phyloP scores from a whole-genome alignment of 73 alveolate genomes.

The Paramecium sexaurelia region DNA sequence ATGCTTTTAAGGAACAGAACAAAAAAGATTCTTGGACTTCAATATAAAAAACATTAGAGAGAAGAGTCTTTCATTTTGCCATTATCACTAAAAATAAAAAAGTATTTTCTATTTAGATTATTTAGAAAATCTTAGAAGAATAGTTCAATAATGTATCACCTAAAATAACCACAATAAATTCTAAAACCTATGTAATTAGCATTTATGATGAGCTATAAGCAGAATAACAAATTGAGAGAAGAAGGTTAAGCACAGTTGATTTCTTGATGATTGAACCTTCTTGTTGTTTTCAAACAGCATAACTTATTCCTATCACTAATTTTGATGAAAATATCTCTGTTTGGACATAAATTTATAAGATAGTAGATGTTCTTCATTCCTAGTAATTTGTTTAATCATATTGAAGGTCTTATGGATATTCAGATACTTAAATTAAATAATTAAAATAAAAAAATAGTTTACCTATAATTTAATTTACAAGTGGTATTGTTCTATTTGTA shows the following conservation, averaged over 20 bases:
- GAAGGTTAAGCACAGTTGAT: background rate
- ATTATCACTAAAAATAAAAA: background rate
- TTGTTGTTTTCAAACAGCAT: background rate
- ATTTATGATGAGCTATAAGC: background rate
- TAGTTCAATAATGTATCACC: slow-evolving; percentile 25
- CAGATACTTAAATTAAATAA: background rate
- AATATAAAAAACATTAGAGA: background rate
- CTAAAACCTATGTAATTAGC: slow-evolving; percentile 14
- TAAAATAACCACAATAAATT: background rate
- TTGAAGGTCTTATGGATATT: background rate
- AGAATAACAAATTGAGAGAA: background rate
- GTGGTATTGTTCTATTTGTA: background rate
- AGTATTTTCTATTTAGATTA: background rate
- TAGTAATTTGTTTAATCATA: background rate
- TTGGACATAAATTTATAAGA: background rate
- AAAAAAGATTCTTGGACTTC: slow-evolving; percentile 50
- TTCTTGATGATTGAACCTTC: background rate
- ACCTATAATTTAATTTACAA: background rate
- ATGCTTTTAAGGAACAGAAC: background rate
- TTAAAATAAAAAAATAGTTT: background rate
- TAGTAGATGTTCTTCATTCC: background rate
- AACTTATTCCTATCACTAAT: background rate
- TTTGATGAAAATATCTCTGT: background rate
- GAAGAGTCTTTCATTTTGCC: slow-evolving; percentile 9
- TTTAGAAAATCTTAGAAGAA: background rate